Evolutionary conservation across 108 stramenopile genomes (phyloP).

Genomic region (Skeletonema tropicum): DNA sequence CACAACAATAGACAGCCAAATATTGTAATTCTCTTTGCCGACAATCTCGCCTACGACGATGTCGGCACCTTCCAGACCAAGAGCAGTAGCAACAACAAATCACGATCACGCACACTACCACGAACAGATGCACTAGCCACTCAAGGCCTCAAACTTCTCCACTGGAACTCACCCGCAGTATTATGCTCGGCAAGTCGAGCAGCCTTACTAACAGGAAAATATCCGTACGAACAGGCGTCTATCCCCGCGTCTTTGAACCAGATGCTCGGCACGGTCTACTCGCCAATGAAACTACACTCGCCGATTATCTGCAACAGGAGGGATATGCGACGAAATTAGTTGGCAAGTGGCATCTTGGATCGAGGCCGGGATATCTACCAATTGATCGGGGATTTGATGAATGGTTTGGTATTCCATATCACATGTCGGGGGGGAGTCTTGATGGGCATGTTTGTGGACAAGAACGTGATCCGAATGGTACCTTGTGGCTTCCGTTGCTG

Average conservation of each 20-base stretch:
- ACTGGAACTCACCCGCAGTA: slow-evolving; percentile 76
- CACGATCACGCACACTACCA: slow-evolving; percentile 43
- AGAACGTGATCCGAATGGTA: slow-evolving; percentile 43
- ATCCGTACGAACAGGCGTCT: slow-evolving; percentile 64
- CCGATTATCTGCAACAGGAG: slow-evolving; percentile 52
- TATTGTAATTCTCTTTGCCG: slow-evolving; percentile 70
- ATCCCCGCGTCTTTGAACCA: slow-evolving; percentile 68
- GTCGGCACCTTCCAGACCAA: slow-evolving; percentile 51
- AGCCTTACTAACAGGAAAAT: slow-evolving; percentile 71
- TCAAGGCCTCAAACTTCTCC: slow-evolving; percentile 53
- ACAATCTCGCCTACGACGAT: slow-evolving; percentile 73
- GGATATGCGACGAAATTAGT: slow-evolving; percentile 78
- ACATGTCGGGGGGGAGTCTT: slow-evolving; percentile 71
- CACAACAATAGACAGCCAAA: slow-evolving; percentile 35
- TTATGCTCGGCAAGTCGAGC: slow-evolving; percentile 73
- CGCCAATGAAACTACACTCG: slow-evolving; percentile 66
- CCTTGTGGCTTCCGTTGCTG: slow-evolving; percentile 73
- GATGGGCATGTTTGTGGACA: slow-evolving; percentile 61
- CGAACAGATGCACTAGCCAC: slow-evolving; percentile 58
- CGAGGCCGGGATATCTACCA: slow-evolving; percentile 57
- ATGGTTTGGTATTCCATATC: slow-evolving; percentile 81
- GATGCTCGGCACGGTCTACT: slow-evolving; percentile 61
- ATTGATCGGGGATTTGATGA: slow-evolving; percentile 81
- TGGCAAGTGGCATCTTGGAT: slow-evolving; percentile 87
- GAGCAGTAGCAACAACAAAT: slow-evolving; percentile 4